These are phyloP conservation scores for Didymella keratinophila DNA, from an alignment of 2,329 filamentous ascomycete genomes.

Conservation along the genomic window DNA sequence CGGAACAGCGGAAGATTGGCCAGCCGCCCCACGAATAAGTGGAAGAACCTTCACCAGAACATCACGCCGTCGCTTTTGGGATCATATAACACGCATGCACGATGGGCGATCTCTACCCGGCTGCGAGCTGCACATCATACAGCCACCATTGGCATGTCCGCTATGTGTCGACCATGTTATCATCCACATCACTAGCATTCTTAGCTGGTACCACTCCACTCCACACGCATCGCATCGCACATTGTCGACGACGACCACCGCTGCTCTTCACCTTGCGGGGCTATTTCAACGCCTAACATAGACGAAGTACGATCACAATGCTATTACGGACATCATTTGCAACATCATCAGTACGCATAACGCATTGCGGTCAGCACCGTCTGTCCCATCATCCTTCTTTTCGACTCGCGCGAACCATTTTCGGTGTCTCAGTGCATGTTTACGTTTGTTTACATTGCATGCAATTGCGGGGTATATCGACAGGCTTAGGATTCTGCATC, in stretches of 20 bases:
- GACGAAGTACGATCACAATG: constrained; percentile 15
- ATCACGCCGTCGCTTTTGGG: not conserved
- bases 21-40: not conserved
- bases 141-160: not conserved
- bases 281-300: not conserved
- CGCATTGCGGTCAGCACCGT: constrained; percentile 9
- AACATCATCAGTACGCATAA: constrained; percentile 10
- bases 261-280: not conserved
- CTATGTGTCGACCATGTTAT: not conserved
- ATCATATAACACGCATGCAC: not conserved
- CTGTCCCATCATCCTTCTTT: constrained; percentile 2
- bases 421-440: constrained; percentile 31
- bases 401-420: constrained; percentile 28
- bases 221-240: constrained; percentile 1
- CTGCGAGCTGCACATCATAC: not conserved
- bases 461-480: constrained; percentile 32
- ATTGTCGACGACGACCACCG: not conserved
- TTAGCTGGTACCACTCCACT: constrained; percentile 7
- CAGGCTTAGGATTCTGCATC: constrained; percentile 33
- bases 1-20: not conserved
- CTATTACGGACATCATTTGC: constrained; percentile 3
- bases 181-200: constrained; percentile 1
- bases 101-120: not conserved
- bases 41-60: not conserved
- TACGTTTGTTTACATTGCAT: constrained; percentile 43